Conservation (phyloP, 257 asterid species). For the Jacaranda mimosifolia region DNA sequence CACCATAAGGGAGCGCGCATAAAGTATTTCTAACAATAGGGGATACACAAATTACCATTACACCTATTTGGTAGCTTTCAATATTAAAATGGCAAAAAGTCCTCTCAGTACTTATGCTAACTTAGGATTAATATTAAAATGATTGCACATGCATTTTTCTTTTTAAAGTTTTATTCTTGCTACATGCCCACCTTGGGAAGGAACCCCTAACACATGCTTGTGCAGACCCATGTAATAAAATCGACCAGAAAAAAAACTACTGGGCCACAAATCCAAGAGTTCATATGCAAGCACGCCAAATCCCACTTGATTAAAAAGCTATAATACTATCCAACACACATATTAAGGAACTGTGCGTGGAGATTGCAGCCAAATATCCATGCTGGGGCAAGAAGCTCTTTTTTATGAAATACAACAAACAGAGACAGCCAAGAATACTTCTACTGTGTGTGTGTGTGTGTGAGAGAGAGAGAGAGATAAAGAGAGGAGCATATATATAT, state of each 20-base stretch:
- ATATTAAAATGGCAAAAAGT: too few relatives aligned
- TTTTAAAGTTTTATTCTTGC: neutral
- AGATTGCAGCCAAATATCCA: conserved; percentile 33
- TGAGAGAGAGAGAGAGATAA: too few relatives aligned
- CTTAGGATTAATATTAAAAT: neutral
- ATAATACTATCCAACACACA: conserved; percentile 5
- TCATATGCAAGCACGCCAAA: conserved; percentile 44
- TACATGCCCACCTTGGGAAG: conserved; percentile 41
- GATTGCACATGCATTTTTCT: neutral
- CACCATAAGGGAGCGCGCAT: too few relatives aligned
- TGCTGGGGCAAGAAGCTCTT: neutral
- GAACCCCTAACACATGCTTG: conserved; percentile 38
- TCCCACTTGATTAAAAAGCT: conserved; percentile 12
- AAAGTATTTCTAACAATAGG: too few relatives aligned
- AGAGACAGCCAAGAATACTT: neutral
- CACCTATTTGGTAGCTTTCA: too few relatives aligned
- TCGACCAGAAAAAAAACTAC: neutral
- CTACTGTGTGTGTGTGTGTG: neutral
- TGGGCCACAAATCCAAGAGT: conserved; percentile 39
- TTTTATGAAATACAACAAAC: too few relatives aligned
- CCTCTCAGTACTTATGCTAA: neutral
- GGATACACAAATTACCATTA: too few relatives aligned
- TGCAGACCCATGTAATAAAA: neutral
- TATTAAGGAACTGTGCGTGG: conserved; percentile 28
- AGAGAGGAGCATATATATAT: too few relatives aligned